phyloP scores from a whole-genome alignment of 129 eudicot genomes.

The Heracleum sosnowskyi region DNA sequence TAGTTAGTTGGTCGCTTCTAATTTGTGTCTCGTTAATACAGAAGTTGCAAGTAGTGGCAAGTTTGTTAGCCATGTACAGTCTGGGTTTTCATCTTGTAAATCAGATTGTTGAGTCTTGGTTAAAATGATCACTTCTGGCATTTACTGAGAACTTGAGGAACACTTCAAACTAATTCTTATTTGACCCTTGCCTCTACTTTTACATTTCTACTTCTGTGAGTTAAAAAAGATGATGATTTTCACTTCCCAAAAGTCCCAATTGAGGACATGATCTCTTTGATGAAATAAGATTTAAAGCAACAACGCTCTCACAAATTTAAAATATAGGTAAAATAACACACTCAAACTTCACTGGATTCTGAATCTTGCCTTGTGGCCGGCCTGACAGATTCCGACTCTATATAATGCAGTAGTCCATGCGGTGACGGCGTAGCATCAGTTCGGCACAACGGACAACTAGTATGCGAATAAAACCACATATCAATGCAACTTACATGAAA shows the following conservation, averaged over 20 bases:
- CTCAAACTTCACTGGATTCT: neutral
- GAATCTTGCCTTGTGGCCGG: neutral
- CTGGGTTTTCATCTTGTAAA: neutral
- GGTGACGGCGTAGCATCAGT: constrained; percentile 7
- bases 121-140: neutral
- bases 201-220: neutral
- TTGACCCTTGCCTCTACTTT: neutral
- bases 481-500: constrained; percentile 15
- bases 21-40: neutral
- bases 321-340: neutral
- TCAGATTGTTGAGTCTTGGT: neutral
- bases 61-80: neutral
- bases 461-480: constrained; percentile 16
- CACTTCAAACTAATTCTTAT: neutral
- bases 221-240: neutral
- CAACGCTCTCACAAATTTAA: neutral
- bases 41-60: neutral
- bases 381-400: neutral
- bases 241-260: neutral
- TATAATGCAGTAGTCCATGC: neutral
- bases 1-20: neutral
- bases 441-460: constrained; percentile 10
- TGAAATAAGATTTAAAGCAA: neutral
- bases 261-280: neutral
- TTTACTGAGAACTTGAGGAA: neutral